phyloP scores from a whole-genome alignment of 305 asterid species.

The Solanum aculeatissimum region DNA sequence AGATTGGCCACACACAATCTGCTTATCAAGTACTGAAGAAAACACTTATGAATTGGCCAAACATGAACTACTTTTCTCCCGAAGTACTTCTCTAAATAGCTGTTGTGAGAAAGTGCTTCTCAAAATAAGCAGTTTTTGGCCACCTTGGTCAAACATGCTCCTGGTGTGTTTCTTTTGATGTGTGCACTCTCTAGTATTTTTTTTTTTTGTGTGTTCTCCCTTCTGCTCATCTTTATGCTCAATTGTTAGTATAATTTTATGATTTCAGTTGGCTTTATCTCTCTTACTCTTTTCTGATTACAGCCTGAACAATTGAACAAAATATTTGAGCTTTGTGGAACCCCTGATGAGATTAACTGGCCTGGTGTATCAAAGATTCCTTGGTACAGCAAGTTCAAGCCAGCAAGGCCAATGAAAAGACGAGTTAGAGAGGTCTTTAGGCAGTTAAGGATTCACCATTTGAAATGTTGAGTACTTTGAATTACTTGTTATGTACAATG shows the following conservation, averaged over 20 bases:
- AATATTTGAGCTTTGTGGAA: constrained; percentile 95
- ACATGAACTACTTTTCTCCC: not conserved
- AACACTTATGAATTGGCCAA: not conserved
- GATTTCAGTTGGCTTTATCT: not conserved
- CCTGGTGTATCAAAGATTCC: constrained; percentile 95
- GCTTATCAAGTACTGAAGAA: not conserved
- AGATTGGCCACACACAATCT: not conserved
- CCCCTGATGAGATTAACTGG: constrained; percentile 95
- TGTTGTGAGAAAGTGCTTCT: not conserved
- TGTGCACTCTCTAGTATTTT: not conserved
- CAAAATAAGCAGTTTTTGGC: not conserved
- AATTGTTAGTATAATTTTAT: not conserved
- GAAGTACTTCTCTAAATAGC: not conserved
- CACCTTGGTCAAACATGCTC: not conserved
- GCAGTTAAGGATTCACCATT: constrained; percentile 47
- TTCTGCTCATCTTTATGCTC: not conserved
- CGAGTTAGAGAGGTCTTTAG: constrained; percentile 78
- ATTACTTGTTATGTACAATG: not conserved
- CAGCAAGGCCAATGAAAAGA: constrained; percentile 72
- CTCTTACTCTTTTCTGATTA: not conserved
- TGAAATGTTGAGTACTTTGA: not conserved
- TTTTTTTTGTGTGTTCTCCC: not conserved
- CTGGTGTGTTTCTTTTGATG: not conserved
- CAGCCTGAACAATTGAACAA: constrained; percentile 92
- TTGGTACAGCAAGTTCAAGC: constrained; percentile 94